Base-by-base conservation (phyloP, 306 rosid genomes). In the Pueraria montana region DNA sequence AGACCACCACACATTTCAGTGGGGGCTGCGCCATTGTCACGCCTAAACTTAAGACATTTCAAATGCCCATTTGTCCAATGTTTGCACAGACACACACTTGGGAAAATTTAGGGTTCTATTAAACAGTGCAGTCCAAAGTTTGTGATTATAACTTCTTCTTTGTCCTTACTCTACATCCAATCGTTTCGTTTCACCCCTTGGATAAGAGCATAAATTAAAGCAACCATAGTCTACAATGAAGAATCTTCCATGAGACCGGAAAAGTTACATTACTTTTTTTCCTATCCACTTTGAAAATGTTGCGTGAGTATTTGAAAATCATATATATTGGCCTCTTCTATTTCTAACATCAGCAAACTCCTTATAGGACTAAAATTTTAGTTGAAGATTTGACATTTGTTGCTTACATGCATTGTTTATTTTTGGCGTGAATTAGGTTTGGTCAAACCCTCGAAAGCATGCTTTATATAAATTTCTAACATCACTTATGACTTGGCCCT, bases 61-160 rank as follows among this genome's bases (percentile, higher is more conserved):
- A 48, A 80, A 38, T 24, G 34, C 45, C 48, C 61, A 82, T 48
- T 65, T 64, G 26, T 72, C 68, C 17, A 30, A 40, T 49, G 65
- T 48, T 32, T 30, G 23, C 69, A 63, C 20, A 27, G 6, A 20
- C 64, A 23, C 23, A 48, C 52, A n/a, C 46, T 58, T 50, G 20
- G 21, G 23, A 27, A 66, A 49, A 69, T 18, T 72, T 40, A 30
- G 65, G 77, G 4, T 52, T 64, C 34, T 55, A 73, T 62, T 17
- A 30, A 32, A 72, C 72, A 34, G 50, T 76, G 76, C 77, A 45
- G 11, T 26, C 49, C 46, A 83, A 88, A 90, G 87, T 80, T 86
- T 46, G 62, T 90, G 92, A 90, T 75, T 26, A 20, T 8, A 83
- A 85, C 87, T 40, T 23, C 72, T 71, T 80, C 53, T 88, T 82